phyloP scores from a whole-genome alignment of 495 filamentous ascomycete species.

The Letharia columbiana region DNA sequence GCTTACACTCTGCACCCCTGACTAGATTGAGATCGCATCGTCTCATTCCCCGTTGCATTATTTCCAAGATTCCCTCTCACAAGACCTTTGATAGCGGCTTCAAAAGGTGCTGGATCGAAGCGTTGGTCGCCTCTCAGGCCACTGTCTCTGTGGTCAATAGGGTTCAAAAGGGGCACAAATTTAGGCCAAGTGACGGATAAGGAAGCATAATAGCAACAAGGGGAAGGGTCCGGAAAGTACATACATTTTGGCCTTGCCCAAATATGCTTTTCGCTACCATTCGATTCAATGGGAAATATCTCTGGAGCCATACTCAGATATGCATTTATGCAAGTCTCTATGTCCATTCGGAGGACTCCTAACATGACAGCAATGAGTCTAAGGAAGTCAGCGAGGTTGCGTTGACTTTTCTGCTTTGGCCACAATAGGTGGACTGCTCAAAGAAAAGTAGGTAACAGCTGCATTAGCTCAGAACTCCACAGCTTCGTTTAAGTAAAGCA shows the following conservation, averaged over 20 bases:
- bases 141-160: background rate
- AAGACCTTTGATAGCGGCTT: constrained; percentile 5
- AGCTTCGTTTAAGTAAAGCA: too few relatives aligned
- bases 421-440: too few relatives aligned
- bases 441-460: too few relatives aligned
- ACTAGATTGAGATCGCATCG: background rate
- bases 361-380: constrained; percentile 42
- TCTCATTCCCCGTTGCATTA: background rate
- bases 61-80: background rate
- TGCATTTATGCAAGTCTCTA: constrained; percentile 32
- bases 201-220: too few relatives aligned
- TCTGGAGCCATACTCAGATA: constrained; percentile 22
- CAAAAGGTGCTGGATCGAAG: constrained; percentile 1
- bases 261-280: constrained; percentile 13
- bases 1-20: constrained; percentile 1
- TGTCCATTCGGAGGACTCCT: constrained; percentile 34
- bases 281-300: constrained; percentile 3
- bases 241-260: too few relatives aligned
- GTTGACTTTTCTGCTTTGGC: constrained; percentile 9
- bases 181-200: too few relatives aligned
- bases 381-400: constrained; percentile 4
- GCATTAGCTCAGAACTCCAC: too few relatives aligned
- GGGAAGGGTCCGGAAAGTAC: too few relatives aligned
- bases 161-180: too few relatives aligned
- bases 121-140: background rate